These are phyloP conservation scores for Hemileccinum impolitum DNA, from an alignment of 768 basidiomycete species.

Conservation along the genomic window DNA sequence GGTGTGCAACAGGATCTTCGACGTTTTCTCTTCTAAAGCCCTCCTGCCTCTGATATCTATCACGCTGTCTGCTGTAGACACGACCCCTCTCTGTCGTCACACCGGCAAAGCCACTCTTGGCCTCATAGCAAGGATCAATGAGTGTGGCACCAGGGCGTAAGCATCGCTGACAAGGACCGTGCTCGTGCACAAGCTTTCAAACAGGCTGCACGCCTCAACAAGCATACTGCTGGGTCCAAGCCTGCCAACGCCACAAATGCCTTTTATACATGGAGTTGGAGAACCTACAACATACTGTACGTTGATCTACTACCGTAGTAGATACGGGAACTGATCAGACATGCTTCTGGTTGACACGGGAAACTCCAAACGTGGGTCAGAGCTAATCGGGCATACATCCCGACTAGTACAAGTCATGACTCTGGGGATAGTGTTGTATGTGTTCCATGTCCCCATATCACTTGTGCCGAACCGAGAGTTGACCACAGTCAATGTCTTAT, in stretches of 20 bases:
- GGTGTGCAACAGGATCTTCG: too few species aligned
- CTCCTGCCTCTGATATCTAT: background rate
- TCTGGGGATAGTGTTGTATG: constrained; percentile 17
- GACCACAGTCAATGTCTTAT: background rate
- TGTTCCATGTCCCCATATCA: background rate
- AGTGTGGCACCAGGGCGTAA: background rate
- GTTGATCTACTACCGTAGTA: too few species aligned
- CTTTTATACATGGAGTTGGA: too few species aligned
- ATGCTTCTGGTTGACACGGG: too few species aligned
- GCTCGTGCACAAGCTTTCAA: constrained; percentile 10
- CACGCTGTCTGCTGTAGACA: background rate
- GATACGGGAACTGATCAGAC: too few species aligned
- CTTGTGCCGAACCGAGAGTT: background rate
- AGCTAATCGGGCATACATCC: background rate
- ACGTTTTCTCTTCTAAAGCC: background rate
- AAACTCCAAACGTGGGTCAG: too few species aligned
- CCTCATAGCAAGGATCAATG: background rate
- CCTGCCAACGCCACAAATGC: too few species aligned
- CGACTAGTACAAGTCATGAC: constrained; percentile 7
- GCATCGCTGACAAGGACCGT: constrained; percentile 12
- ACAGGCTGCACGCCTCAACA: background rate
- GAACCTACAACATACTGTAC: too few species aligned
- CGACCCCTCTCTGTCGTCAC: background rate
- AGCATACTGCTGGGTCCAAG: too few species aligned
- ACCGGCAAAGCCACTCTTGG: background rate